phyloP scores from a whole-genome alignment of 495 filamentous ascomycete genomes.

The Aspergillus mulundensis region DNA sequence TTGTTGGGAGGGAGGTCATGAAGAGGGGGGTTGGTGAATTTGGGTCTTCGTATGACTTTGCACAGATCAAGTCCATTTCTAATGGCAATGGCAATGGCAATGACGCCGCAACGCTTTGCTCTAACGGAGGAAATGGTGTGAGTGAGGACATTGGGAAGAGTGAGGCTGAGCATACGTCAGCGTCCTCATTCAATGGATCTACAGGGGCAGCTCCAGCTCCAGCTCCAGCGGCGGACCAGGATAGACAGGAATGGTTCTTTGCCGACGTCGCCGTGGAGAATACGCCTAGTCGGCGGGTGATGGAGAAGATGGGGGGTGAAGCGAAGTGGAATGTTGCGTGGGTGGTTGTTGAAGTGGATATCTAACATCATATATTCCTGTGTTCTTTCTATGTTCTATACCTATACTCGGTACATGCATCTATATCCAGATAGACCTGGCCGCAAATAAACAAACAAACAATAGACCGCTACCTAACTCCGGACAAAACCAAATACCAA shows the following conservation, averaged over 20 bases:
- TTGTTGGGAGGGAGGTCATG: constrained; percentile 36
- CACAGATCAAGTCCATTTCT: no score
- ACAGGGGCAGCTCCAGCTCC: no score
- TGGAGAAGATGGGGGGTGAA: constrained; percentile 11
- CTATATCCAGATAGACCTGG: neutral
- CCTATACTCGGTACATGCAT: neutral
- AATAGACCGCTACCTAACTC: no score
- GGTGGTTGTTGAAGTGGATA: constrained; percentile 3
- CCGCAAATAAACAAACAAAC: no score
- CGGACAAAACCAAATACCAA: neutral
- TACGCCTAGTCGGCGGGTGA: constrained; percentile 4
- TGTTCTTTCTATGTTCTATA: neutral
- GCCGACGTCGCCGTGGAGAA: constrained; percentile 6
- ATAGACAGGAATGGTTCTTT: constrained; percentile 3
- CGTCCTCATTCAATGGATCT: no score
- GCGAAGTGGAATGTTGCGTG: constrained; percentile 3
- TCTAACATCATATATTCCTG: neutral
- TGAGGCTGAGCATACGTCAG: neutral
- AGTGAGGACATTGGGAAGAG: no score
- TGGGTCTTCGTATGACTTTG: neutral
- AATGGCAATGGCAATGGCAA: no score
- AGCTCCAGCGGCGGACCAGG: no score
- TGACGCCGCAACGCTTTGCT: no score
- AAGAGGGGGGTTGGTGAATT: constrained; percentile 22
- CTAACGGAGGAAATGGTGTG: neutral